Evolutionary conservation across 148 eudicot species (phyloP).

Genomic region (Vaccinium macrocarpon): DNA sequence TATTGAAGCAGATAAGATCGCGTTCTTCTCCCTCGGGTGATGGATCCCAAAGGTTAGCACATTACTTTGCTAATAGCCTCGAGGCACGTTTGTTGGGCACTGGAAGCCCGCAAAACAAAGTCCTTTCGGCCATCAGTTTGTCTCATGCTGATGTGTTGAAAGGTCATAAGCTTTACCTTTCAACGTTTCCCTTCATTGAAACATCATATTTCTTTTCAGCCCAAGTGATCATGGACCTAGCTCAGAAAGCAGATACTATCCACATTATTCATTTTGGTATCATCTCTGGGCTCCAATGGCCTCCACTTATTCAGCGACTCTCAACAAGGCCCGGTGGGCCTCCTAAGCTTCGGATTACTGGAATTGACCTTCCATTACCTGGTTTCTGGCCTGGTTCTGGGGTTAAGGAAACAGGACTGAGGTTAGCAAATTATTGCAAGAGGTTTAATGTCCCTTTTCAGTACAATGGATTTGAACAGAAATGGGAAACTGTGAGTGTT

Average conservation of each 20-base stretch:
- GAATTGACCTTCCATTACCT: neutral
- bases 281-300: constrained; percentile 4
- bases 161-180: constrained; percentile 41
- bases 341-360: constrained; percentile 16
- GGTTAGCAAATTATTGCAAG: constrained; percentile 7
- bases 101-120: constrained; percentile 15
- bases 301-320: constrained; percentile 13
- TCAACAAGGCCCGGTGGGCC: constrained; percentile 10
- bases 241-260: constrained; percentile 26
- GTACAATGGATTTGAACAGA: neutral
- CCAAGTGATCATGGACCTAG: constrained; percentile 36
- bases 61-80: constrained; percentile 53
- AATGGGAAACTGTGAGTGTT: constrained; percentile 5
- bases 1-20: constrained; percentile 37
- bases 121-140: constrained; percentile 16
- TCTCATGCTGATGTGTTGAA: constrained; percentile 34
- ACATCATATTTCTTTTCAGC: constrained; percentile 41
- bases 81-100: constrained; percentile 53
- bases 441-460: neutral
- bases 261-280: constrained; percentile 57
- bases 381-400: neutral
- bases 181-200: constrained; percentile 45
- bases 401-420: neutral
- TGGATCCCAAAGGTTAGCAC: constrained; percentile 51
- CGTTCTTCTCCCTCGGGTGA: constrained; percentile 47